A percentile compares a stretch with the other conserved stretches of the same genome.
Evolutionary conservation across 768 basidiomycete genomes (phyloP).

Genomic region (Hericium rajendrae): DNA sequence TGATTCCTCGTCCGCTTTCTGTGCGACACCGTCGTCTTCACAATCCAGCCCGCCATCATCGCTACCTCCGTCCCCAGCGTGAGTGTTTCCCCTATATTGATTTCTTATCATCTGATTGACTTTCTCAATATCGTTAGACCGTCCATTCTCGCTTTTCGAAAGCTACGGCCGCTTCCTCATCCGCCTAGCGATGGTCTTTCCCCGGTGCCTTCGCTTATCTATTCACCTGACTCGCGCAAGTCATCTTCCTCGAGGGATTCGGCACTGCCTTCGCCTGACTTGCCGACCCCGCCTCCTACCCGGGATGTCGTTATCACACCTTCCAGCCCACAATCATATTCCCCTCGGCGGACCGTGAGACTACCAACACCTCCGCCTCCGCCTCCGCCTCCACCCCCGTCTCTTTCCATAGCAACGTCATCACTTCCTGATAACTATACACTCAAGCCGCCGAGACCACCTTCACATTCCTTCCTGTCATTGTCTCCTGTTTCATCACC

Average conservation of each 20-base stretch:
- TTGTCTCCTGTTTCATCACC: neutral
- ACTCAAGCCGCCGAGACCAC: neutral
- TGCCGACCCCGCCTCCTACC: neutral
- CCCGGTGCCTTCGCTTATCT: neutral
- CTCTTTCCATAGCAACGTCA: neutral
- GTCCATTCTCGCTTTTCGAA: neutral
- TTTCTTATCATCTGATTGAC: neutral
- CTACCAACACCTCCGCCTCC: neutral
- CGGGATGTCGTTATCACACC: neutral
- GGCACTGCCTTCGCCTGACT: neutral
- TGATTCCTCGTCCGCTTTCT: neutral
- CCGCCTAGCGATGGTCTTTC: neutral
- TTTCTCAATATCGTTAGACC: neutral
- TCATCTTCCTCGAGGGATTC: neutral
- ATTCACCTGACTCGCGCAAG: neutral
- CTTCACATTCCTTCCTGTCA: neutral
- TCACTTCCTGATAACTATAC: neutral
- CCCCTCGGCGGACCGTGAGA: neutral
- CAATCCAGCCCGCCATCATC: conserved; percentile 6
- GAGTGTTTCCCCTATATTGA: neutral
- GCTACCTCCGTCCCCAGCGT: conserved; percentile 9
- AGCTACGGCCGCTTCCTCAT: neutral
- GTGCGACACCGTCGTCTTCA: neutral
- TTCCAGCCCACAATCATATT: neutral
- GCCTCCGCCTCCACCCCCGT: neutral